Base-by-base conservation (phyloP, 163 green algal genomes). In the Chloromonas sp. region DNA sequence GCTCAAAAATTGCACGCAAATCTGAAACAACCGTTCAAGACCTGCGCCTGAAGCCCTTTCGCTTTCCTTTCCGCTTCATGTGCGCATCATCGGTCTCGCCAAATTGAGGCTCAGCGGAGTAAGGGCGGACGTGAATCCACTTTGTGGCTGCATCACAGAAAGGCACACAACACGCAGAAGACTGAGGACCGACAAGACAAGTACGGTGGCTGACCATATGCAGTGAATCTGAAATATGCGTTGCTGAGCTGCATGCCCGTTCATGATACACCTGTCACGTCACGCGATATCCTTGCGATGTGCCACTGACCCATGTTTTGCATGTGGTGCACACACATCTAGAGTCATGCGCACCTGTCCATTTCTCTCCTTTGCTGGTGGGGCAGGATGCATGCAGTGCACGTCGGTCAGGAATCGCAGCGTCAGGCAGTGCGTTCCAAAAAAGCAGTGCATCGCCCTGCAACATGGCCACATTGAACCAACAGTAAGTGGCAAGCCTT, bases 341-440 rank as follows among this genome's bases (percentile, higher is more conserved):
- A 5, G 14, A 2, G 36, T 13, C 74, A 80, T n/a, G 74, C 5
- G 2, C n/a, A 81, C 77, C 77, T 82, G 79, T 82, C 79, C 79
- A 82, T 13, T 82, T 81, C 61, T 81, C 58, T 15, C 82, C 91
- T 84, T 88, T 88, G 81, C 92, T 71, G 60, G 93, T 90, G 60
- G 92, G 92, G 85, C 94, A 97, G 78, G 91, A 93, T 57, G 93
- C 93, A 88, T 98, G 95, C 84, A 97, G 82, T 1, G 91, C 87
- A 1, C 82, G 79, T 0, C 71, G 58, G 85, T 97, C 94, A 57
- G 84, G 76, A 0, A 60, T 71, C 3, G 82, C 86, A 0, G 85
- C 91, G 74, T 95, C 92, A 0, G 90, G 90, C 0, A 89, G 91
- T 81, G 96, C 87, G 82, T 92, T 92, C 87, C 91, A 97, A 83